These are phyloP conservation scores for Trypanosoma platydactyli DNA, from an alignment of 208 protist genomes.

Conservation along the genomic window DNA sequence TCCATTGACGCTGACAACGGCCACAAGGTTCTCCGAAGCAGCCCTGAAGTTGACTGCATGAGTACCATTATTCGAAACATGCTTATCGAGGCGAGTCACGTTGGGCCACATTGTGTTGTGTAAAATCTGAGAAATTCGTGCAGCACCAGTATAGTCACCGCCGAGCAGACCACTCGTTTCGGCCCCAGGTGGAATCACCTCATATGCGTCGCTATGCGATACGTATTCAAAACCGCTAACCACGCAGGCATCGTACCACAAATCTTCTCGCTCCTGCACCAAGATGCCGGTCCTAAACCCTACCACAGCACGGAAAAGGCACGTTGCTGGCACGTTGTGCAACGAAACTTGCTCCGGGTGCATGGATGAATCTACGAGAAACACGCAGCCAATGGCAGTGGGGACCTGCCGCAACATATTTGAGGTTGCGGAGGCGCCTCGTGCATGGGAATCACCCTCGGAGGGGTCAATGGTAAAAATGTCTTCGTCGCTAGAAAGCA, in stretches of 20 bases:
- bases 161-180: slow-evolving; percentile 37
- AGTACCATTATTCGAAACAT: background rate
- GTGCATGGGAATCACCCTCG: background rate
- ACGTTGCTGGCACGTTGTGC: slow-evolving; percentile 35
- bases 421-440: background rate
- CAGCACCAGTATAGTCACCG: slow-evolving; percentile 37
- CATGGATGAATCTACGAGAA: slow-evolving; percentile 36
- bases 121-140: slow-evolving; percentile 53
- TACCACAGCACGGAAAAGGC: slow-evolving; percentile 42
- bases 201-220: slow-evolving; percentile 22
- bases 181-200: slow-evolving; percentile 16
- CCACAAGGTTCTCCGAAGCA: slow-evolving; percentile 4
- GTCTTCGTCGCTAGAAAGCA: background rate
- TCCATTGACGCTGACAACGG: slow-evolving; percentile 8
- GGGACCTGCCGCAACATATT: slow-evolving; percentile 5
- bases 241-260: slow-evolving; percentile 38
- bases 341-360: slow-evolving; percentile 39
- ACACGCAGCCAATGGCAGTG: slow-evolving; percentile 35
- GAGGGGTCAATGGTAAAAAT: background rate
- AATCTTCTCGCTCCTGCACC: background rate
- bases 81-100: background rate
- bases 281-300: slow-evolving; percentile 9
- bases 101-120: slow-evolving; percentile 64
- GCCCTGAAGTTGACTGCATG: background rate
- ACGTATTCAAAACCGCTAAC: slow-evolving; percentile 41